These are phyloP conservation scores for Phytophthora foliorum DNA, from an alignment of 352 stramenopile genomes.

Conservation along the genomic window DNA sequence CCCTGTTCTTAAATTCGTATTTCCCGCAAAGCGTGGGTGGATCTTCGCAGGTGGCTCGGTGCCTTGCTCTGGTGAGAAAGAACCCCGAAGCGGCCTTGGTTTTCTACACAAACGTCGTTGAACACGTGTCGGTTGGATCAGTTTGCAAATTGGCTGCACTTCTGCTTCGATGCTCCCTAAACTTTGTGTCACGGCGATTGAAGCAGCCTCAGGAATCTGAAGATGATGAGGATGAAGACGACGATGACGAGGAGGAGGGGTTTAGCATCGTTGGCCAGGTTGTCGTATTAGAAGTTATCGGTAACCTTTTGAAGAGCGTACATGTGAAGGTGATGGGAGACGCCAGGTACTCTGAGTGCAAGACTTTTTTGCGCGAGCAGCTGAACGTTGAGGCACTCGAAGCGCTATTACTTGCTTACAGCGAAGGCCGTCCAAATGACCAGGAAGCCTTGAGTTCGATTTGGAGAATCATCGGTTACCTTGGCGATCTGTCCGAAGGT, in stretches of 20 bases:
- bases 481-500: conserved; percentile 73
- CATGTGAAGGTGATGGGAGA: conserved; percentile 78
- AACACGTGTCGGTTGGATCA: conserved; percentile 80
- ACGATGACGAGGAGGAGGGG: conserved; percentile 70
- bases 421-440: conserved; percentile 63
- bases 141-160: conserved; percentile 86
- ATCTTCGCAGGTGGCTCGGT: conserved; percentile 85
- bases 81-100: conserved; percentile 84
- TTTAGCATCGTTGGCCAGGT: conserved; percentile 79
- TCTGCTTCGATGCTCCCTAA: conserved; percentile 78
- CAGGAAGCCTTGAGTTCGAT: conserved; percentile 77
- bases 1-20: conserved; percentile 90
- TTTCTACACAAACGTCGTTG: conserved; percentile 83
- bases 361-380: conserved; percentile 75
- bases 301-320: conserved; percentile 77
- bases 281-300: conserved; percentile 82
- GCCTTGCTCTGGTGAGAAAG: conserved; percentile 83
- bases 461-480: conserved; percentile 78
- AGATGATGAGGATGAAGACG: conserved; percentile 64
- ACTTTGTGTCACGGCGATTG: conserved; percentile 77
- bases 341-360: conserved; percentile 76
- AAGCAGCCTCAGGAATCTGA: conserved; percentile 48
- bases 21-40: conserved; percentile 86
- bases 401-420: conserved; percentile 72
- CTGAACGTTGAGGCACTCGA: conserved; percentile 71